Percentiles rank a stretch among this genome's conserved stretches.
These are phyloP conservation scores for Agastache rugosa DNA, from an alignment of 257 asterid genomes.

Conservation along the genomic window DNA sequence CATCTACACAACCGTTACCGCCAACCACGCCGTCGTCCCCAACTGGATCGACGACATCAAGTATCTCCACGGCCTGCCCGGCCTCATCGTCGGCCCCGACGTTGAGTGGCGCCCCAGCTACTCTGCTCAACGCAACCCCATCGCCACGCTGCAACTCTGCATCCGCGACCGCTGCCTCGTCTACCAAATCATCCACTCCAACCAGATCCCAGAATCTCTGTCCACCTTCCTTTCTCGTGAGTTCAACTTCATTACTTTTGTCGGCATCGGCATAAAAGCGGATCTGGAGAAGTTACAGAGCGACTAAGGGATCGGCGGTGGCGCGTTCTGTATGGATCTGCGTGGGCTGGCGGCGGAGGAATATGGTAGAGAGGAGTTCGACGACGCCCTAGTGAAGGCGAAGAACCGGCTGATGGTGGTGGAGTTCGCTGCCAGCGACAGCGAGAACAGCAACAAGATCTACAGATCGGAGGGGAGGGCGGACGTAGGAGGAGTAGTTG, in stretches of 20 bases:
- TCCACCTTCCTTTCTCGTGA: neutral
- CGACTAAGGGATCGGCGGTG: conserved; percentile 28
- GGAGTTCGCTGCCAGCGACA: too few species aligned
- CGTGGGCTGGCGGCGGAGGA: too few species aligned
- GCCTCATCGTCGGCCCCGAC: conserved; percentile 52
- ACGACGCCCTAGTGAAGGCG: too few species aligned
- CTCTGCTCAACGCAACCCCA: conserved; percentile 25
- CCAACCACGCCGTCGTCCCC: conserved; percentile 33
- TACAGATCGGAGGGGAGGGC: too few species aligned
- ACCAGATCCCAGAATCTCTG: conserved; percentile 29
- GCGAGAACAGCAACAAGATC: too few species aligned
- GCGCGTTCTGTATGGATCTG: too few species aligned
- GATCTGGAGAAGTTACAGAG: conserved; percentile 34
- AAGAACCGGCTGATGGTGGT: too few species aligned
- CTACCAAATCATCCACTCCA: conserved; percentile 18
- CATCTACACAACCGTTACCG: conserved; percentile 45
- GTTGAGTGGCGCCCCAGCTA: neutral
- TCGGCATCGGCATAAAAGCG: conserved; percentile 29
- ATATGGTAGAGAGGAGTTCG: too few species aligned
- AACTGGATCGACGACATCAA: conserved; percentile 39
- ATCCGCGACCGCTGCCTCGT: conserved; percentile 43
- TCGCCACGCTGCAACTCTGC: conserved; percentile 46
- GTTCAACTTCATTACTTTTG: conserved; percentile 28
- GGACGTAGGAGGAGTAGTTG: too few species aligned
- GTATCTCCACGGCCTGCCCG: conserved; percentile 5